Evolutionary conservation across 345 rosid species (phyloP), one percentile per base, ranked within the genome.

Genomic region (Gossypium arboreum): DNA sequence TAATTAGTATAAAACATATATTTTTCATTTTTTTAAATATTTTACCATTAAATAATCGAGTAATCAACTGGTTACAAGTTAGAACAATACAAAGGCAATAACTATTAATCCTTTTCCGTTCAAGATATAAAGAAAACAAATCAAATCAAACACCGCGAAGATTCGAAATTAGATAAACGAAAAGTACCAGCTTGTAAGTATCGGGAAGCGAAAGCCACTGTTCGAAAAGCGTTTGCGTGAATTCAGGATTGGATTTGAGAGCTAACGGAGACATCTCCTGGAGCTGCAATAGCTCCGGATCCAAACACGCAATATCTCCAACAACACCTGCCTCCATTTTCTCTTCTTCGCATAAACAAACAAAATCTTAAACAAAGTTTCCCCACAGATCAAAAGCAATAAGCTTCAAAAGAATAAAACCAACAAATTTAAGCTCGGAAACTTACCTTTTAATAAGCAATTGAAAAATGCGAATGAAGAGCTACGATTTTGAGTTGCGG

Each of bases 181-280:
- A 45, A 17, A 39, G 63, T 79, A 94, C 99, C 93, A 91, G 88
- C 55, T 90, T 91, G 73, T 84, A 83, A 76, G 94, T 82, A 34
- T 95, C 98, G 10, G 99, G 93, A 22, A 95, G 93, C 4, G 97
- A 81, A 67, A 95, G 96, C 99, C 99, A 93, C 87, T 90, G 96
- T 62, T 91, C 94, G 78, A 91, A 95, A 75, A 95, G 92, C 78
- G 78, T 84, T 78, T 88, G 93, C 0, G 89, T 87, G 77, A 93
- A 91, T 72, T 82, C 87, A 12, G 96, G 91, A 76, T 87, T 85
- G 18, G 97, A 88, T 84, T 91, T 90, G 58, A 95, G 83, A 16
- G 85, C 89, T 67, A 83, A 73, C 0, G 99, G 90, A 62, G 98
- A 81, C 80, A 94, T 80, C 85, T 95, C 98, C 57, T 74, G 91